Percentiles rank a stretch among this genome's conserved stretches.
Conservation (phyloP, 1,284 basidiomycete genomes). For the Ganoderma boninense region DNA sequence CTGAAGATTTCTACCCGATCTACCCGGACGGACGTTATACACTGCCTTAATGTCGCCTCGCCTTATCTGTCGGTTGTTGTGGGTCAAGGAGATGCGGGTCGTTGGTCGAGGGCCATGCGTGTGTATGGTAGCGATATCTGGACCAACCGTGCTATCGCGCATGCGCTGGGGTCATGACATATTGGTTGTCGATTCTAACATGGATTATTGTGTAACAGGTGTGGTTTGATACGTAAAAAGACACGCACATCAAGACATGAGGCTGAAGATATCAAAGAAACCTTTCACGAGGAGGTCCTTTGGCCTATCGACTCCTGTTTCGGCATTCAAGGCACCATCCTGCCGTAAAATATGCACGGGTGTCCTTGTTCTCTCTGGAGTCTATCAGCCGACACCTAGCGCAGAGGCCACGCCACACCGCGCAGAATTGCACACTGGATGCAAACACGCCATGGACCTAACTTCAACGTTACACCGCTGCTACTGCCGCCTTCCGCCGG, state of each 20-base stretch:
- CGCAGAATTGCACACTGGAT: not conserved
- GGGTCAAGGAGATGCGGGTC: constrained; percentile 26
- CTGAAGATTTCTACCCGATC: constrained; percentile 35
- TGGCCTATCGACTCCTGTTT: not conserved
- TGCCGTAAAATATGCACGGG: not conserved
- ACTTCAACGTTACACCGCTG: not conserved
- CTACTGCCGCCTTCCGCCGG: constrained; percentile 23
- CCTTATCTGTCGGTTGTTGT: constrained; percentile 17
- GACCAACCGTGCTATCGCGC: constrained; percentile 35
- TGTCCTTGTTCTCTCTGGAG: not conserved
- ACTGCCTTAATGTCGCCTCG: constrained; percentile 31
- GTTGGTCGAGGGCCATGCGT: constrained; percentile 7
- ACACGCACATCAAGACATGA: not conserved
- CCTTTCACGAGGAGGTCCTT: too few species aligned
- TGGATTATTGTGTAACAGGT: not conserved
- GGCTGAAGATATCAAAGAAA: not conserved
- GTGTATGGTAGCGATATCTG: constrained; percentile 34
- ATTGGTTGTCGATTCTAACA: constrained; percentile 23
- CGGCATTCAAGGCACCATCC: not conserved
- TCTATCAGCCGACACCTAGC: too few species aligned
- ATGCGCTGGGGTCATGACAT: constrained; percentile 30
- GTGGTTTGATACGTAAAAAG: not conserved
- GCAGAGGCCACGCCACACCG: not conserved
- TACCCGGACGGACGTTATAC: constrained; percentile 29
- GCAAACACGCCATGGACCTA: not conserved